Conservation (phyloP, 345 rosid genomes). For the Populus tremula region DNA sequence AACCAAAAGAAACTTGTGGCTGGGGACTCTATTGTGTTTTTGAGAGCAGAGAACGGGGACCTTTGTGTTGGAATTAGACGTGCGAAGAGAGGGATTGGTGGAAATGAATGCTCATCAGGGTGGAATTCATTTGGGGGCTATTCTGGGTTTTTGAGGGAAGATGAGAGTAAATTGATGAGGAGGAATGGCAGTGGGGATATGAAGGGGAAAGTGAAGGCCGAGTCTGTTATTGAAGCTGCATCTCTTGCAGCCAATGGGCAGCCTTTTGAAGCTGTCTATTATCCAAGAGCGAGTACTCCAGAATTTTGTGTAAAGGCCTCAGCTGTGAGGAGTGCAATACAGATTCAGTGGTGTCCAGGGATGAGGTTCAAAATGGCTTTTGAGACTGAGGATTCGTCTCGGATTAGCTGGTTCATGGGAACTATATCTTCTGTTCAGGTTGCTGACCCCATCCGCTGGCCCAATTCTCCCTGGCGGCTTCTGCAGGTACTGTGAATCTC, state of each 20-base stretch:
- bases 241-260: slow-evolving; percentile 59
- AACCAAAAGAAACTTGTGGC: slow-evolving; percentile 97
- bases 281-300: slow-evolving; percentile 80
- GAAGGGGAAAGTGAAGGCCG: slow-evolving; percentile 54
- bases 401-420: slow-evolving; percentile 98
- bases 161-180: slow-evolving; percentile 43
- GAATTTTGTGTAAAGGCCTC: slow-evolving; percentile 80
- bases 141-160: slow-evolving; percentile 57
- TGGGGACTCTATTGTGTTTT: slow-evolving; percentile 87
- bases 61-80: slow-evolving; percentile 90
- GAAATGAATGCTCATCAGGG: slow-evolving; percentile 60
- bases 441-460: slow-evolving; percentile 75
- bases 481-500: slow-evolving; percentile 54
- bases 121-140: slow-evolving; percentile 65
- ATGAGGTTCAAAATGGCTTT: slow-evolving; percentile 98
- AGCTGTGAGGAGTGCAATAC: slow-evolving; percentile 64
- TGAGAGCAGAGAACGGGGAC: slow-evolving; percentile 82
- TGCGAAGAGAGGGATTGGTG: slow-evolving; percentile 78
- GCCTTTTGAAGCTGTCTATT: slow-evolving; percentile 73
- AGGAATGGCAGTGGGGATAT: slow-evolving; percentile 37
- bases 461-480: slow-evolving; percentile 91
- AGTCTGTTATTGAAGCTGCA: slow-evolving; percentile 75
- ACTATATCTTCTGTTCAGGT: slow-evolving; percentile 77
- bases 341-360: slow-evolving; percentile 78
- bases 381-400: slow-evolving; percentile 86